A percentile compares a stretch with the other conserved stretches of the same genome.
Conservation (phyloP, 2,329 filamentous ascomycete genomes). For the Sordariomycetes sp. region DNA sequence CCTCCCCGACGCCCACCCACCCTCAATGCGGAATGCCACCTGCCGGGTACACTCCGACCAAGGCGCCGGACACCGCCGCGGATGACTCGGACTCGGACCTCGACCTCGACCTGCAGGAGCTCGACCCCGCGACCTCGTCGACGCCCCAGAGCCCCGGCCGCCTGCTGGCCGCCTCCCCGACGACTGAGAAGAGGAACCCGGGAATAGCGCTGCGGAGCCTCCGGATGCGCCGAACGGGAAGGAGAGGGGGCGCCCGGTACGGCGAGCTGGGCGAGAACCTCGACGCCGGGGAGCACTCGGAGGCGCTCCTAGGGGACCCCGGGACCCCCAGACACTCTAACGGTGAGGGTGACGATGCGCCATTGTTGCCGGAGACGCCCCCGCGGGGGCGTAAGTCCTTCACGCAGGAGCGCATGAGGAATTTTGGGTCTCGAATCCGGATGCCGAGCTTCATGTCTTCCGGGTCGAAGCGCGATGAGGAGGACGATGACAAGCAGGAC, state of each 20-base stretch:
- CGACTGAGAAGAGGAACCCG: constrained; percentile 30
- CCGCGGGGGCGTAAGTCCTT: constrained; percentile 14
- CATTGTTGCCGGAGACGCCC: constrained; percentile 42
- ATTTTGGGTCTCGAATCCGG: constrained; percentile 35
- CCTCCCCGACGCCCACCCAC: not conserved
- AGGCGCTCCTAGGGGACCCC: constrained; percentile 52
- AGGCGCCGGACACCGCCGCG: constrained; percentile 50
- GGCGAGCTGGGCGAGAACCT: constrained; percentile 45
- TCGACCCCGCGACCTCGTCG: constrained; percentile 43
- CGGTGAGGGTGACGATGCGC: constrained; percentile 56
- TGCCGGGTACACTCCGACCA: constrained; percentile 35
- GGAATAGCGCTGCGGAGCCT: constrained; percentile 59
- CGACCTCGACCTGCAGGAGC: constrained; percentile 66
- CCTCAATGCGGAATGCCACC: constrained; percentile 37
- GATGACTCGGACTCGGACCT: constrained; percentile 59
- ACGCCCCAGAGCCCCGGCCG: constrained; percentile 12
- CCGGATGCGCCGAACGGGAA: constrained; percentile 44
- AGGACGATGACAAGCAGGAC: constrained; percentile 33
- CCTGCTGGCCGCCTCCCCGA: constrained; percentile 36
- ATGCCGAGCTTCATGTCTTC: constrained; percentile 55
- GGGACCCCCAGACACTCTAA: constrained; percentile 46
- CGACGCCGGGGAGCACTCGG: constrained; percentile 50
- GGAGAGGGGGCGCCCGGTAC: constrained; percentile 41
- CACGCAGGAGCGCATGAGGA: constrained; percentile 10
- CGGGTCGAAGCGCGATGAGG: constrained; percentile 15